Percentiles rank a stretch among this genome's conserved stretches.
Evolutionary conservation across 2,329 filamentous ascomycete genomes (phyloP).

Genomic region (Pseudogymnoascus sp.): DNA sequence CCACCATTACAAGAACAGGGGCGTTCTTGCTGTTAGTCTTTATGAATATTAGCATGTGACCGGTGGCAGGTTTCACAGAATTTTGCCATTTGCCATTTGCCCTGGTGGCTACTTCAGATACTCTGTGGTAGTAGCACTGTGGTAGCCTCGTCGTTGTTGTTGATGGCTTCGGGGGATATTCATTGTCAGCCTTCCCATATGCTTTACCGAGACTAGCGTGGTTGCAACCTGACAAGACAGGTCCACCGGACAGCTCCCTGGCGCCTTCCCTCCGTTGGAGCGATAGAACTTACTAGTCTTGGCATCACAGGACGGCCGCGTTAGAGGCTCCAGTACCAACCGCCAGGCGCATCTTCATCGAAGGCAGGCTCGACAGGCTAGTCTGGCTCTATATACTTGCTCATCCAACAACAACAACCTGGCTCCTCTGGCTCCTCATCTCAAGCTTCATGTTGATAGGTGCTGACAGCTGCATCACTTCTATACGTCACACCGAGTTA

Average conservation of each 20-base stretch:
- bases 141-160: neutral
- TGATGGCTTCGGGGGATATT: neutral
- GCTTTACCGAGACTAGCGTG: neutral
- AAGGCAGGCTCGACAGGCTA: constrained; percentile 1
- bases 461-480: neutral
- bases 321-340: neutral
- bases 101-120: neutral
- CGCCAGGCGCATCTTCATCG: neutral
- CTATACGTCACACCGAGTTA: constrained; percentile 1
- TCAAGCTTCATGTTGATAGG: neutral
- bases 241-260: constrained; percentile 3
- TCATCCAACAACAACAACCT: neutral
- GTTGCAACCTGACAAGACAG: neutral
- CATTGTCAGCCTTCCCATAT: neutral
- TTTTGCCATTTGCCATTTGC: neutral
- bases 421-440: neutral
- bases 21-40: neutral
- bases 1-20: neutral
- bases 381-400: constrained; percentile 1
- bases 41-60: neutral
- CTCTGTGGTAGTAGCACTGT: neutral
- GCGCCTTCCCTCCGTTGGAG: neutral
- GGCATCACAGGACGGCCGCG: constrained; percentile 5
- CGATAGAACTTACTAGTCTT: constrained; percentile 7
- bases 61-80: neutral